Evolutionary conservation across 2,329 filamentous ascomycete genomes (phyloP), one percentile per base, ranked within the genome.

Genomic region (Colletotrichum karsti): DNA sequence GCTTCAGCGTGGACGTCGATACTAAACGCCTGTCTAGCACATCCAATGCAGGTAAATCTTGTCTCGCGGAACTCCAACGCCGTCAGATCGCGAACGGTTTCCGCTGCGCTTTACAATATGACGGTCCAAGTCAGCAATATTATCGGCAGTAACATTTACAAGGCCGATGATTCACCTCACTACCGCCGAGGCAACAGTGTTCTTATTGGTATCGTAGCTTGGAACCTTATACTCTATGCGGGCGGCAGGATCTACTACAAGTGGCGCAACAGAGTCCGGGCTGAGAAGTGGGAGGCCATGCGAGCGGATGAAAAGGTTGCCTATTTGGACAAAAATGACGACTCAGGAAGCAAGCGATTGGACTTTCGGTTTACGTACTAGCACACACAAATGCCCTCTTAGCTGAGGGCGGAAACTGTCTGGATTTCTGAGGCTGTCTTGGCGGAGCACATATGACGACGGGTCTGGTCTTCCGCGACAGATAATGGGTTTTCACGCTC

Each of bases 1-100:
- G n/a, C n/a, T n/a, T n/a, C n/a, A n/a, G n/a, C n/a, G n/a, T n/a
- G n/a, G n/a, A n/a, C n/a, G n/a, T n/a, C n/a, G n/a, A n/a, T n/a
- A n/a, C n/a, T 51, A 24, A 20, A 39, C 61, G 71, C 7, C 58
- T 20, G 3, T 15, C 0, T 24, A 7, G 7, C 50, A 57, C n/a
- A 41, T 58, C 1, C 87, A 85, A 0, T 85, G 87, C 77, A 86
- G 83, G n/a, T n/a, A n/a, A n/a, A n/a, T n/a, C n/a, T n/a, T n/a
- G n/a, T n/a, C 1, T 87, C 84, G 1, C 82, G 87, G 48, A 90
- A 90, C 71, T 83, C 87, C 0, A 87, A 88, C 56, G 84, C 84
- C 3, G 88, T 90, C 1, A 80, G 87, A 6, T 88, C 87, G 5
- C 77, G 88, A 9, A 86, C 88, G 0, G 85, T 91, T 2, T 85